Percentiles rank a stretch among this genome's conserved stretches.
These are phyloP conservation scores for Orobanche coerulescens DNA, from an alignment of 257 asterid genomes.

Conservation along the genomic window DNA sequence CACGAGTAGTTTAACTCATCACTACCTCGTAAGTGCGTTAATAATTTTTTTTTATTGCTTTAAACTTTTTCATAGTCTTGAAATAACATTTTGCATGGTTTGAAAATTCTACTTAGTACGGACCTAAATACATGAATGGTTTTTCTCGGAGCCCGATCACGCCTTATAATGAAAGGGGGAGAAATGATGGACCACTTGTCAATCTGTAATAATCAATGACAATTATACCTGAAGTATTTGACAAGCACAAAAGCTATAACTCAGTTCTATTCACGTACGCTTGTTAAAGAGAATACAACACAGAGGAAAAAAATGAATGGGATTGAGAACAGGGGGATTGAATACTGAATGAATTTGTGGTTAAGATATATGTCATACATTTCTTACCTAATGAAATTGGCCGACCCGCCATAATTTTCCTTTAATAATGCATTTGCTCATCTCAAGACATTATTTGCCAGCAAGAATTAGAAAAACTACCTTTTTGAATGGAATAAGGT, in stretches of 20 bases:
- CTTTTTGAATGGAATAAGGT: background rate
- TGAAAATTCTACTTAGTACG: background rate
- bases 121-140: slow-evolving; percentile 3
- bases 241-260: background rate
- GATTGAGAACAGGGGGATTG: background rate
- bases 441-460: slow-evolving; percentile 3
- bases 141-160: slow-evolving; percentile 5
- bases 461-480: background rate
- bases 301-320: background rate
- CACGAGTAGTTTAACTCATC: no score
- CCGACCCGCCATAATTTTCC: slow-evolving; percentile 8
- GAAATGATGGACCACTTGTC: background rate
- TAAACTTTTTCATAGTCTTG: background rate
- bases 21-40: slow-evolving; percentile 8
- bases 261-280: background rate
- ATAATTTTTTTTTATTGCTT: slow-evolving; percentile 3
- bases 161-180: background rate
- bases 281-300: background rate
- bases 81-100: background rate
- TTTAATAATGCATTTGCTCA: slow-evolving; percentile 7
- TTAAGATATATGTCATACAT: background rate
- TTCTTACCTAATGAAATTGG: slow-evolving; percentile 6
- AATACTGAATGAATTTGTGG: background rate
- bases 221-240: background rate
- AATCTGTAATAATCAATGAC: background rate